Evolutionary conservation across 106 monocot species (phyloP).

Genomic region (Dendrobium chrysotoxum): DNA sequence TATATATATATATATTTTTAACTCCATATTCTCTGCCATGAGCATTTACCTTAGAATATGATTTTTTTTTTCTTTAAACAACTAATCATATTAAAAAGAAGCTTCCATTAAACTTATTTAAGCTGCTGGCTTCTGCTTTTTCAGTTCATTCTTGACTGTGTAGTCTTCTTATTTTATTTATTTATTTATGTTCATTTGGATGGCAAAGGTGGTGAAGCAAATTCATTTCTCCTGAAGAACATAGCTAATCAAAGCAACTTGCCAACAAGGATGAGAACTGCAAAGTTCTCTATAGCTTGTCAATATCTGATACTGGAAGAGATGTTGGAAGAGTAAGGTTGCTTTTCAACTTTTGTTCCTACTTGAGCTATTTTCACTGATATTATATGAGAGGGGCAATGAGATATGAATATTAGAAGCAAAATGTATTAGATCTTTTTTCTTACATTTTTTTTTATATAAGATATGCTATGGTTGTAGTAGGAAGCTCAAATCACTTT

Average conservation of each 20-base stretch:
- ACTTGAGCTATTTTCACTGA: background rate
- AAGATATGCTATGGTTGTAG: too few relatives aligned
- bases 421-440: background rate
- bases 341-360: background rate
- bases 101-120: background rate
- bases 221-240: conserved; percentile 37
- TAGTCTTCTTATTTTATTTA: background rate
- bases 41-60: background rate
- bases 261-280: conserved; percentile 17
- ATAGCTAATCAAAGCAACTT: conserved; percentile 12
- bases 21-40: background rate
- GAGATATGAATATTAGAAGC: background rate
- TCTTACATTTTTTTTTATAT: background rate
- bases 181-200: background rate
- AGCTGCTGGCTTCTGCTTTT: background rate
- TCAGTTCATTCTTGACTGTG: background rate
- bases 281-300: conserved; percentile 54
- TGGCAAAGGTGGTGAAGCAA: conserved; percentile 26
- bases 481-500: too few relatives aligned
- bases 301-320: conserved; percentile 51
- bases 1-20: background rate
- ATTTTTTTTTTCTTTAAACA: background rate
- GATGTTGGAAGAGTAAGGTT: conserved; percentile 23
- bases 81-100: background rate
- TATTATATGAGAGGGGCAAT: background rate